These are phyloP conservation scores for Boletus insuetus DNA, from an alignment of 768 basidiomycete species.

Conservation along the genomic window DNA sequence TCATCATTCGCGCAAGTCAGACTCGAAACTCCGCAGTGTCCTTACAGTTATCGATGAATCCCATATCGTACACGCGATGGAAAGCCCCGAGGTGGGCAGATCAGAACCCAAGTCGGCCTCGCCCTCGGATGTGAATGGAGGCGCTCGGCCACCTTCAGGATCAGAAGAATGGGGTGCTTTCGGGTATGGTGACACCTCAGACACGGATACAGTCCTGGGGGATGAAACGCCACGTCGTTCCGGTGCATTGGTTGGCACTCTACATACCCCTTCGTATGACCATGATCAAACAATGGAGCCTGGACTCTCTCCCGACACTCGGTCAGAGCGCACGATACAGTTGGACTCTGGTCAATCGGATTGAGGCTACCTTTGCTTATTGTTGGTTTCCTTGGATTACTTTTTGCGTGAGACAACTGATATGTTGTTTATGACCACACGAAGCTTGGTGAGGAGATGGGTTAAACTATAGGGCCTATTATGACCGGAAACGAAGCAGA, in stretches of 20 bases:
- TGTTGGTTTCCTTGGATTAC: constrained; percentile 1
- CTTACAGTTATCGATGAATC: constrained; percentile 70
- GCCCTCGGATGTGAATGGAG: constrained; percentile 30
- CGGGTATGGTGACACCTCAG: constrained; percentile 40
- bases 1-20: constrained; percentile 50
- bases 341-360: constrained; percentile 15
- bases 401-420: constrained; percentile 5
- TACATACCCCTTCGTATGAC: constrained; percentile 21
- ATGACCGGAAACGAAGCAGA: background rate
- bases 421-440: constrained; percentile 14
- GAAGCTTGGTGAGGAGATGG: background rate
- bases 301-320: constrained; percentile 17
- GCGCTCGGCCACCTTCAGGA: constrained; percentile 19
- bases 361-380: constrained; percentile 7
- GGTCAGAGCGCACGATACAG: constrained; percentile 29
- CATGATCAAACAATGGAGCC: constrained; percentile 22
- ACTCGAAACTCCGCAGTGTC: constrained; percentile 69
- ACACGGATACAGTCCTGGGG: constrained; percentile 30
- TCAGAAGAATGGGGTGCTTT: constrained; percentile 39
- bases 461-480: no score
- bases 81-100: constrained; percentile 13
- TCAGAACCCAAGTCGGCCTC: constrained; percentile 25
- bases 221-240: constrained; percentile 49
- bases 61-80: constrained; percentile 36
- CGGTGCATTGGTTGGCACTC: constrained; percentile 21